Conservation (phyloP, 176 grass and related monocot genomes). For the Phragmites australis region DNA sequence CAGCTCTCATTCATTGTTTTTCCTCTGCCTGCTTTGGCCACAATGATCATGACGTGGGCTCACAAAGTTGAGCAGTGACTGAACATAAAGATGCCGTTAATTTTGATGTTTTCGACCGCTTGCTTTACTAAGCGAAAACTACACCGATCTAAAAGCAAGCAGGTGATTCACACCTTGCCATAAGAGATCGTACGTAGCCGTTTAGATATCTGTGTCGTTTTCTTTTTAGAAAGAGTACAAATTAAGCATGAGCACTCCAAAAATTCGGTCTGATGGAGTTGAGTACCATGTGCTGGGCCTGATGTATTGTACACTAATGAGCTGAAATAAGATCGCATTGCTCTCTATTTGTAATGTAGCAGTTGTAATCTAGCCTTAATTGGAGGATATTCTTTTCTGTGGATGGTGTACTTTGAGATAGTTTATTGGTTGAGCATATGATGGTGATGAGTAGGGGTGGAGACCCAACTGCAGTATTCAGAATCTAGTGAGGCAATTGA, state of each 20-base stretch:
- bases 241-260: slow-evolving; percentile 20
- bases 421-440: slow-evolving; percentile 43
- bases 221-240: slow-evolving; percentile 26
- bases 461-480: slow-evolving; percentile 44
- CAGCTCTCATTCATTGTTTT: slow-evolving; percentile 36
- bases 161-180: background rate
- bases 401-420: slow-evolving; percentile 36
- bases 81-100: slow-evolving; percentile 35
- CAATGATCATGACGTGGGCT: slow-evolving; percentile 47
- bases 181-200: background rate
- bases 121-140: slow-evolving; percentile 37
- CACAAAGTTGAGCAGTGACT: slow-evolving; percentile 42
- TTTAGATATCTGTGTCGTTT: slow-evolving; percentile 26
- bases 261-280: slow-evolving; percentile 8
- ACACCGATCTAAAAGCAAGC: slow-evolving; percentile 1
- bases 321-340: slow-evolving; percentile 25
- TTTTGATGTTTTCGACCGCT: slow-evolving; percentile 35
- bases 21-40: slow-evolving; percentile 25
- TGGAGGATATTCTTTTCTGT: slow-evolving; percentile 31
- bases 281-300: slow-evolving; percentile 30
- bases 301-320: slow-evolving; percentile 22
- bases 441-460: slow-evolving; percentile 18
- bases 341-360: slow-evolving; percentile 35
- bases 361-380: slow-evolving; percentile 30
- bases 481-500: slow-evolving; percentile 36